phyloP scores from a whole-genome alignment of 1,284 basidiomycete species.

The Ceratobasidium sp. region DNA sequence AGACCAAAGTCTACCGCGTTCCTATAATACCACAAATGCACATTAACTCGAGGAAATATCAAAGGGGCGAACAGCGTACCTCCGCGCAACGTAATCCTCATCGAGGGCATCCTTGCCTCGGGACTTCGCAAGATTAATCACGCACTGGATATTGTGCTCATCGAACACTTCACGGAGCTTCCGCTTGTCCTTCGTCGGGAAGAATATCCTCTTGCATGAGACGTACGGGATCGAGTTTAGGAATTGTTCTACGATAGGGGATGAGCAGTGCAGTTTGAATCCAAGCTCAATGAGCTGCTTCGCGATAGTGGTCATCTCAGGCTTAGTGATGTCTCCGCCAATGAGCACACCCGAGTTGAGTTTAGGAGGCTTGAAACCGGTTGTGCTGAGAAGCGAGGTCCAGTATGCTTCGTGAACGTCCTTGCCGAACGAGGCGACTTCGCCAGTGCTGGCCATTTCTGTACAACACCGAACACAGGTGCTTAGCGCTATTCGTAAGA shows the following conservation, averaged over 20 bases:
- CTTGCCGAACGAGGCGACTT: constrained; percentile 96
- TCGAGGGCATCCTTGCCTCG: constrained; percentile 84
- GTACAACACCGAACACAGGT: no score
- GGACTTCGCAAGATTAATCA: constrained; percentile 91
- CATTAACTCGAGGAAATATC: background rate
- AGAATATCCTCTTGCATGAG: constrained; percentile 88
- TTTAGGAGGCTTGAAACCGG: constrained; percentile 88
- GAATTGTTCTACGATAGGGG: constrained; percentile 80
- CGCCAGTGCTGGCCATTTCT: constrained; percentile 99
- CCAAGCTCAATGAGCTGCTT: constrained; percentile 81
- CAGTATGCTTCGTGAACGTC: constrained; percentile 98
- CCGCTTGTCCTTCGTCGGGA: constrained; percentile 97
- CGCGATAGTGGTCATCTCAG: constrained; percentile 84
- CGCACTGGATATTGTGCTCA: constrained; percentile 94
- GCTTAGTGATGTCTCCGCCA: constrained; percentile 84
- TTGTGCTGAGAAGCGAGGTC: constrained; percentile 88
- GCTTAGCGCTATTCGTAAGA: no score
- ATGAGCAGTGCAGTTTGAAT: constrained; percentile 93
- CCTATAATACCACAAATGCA: constrained; percentile 55
- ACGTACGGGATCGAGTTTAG: constrained; percentile 86
- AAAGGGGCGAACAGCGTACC: constrained; percentile 58
- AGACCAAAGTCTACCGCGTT: constrained; percentile 93
- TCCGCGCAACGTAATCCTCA: constrained; percentile 95
- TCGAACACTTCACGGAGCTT: constrained; percentile 93
- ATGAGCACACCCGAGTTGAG: constrained; percentile 86